A percentile compares a stretch with the other conserved stretches of the same genome.
These are phyloP conservation scores for Curvularia spicifera DNA, from an alignment of 2,329 filamentous ascomycete species.

Conservation along the genomic window DNA sequence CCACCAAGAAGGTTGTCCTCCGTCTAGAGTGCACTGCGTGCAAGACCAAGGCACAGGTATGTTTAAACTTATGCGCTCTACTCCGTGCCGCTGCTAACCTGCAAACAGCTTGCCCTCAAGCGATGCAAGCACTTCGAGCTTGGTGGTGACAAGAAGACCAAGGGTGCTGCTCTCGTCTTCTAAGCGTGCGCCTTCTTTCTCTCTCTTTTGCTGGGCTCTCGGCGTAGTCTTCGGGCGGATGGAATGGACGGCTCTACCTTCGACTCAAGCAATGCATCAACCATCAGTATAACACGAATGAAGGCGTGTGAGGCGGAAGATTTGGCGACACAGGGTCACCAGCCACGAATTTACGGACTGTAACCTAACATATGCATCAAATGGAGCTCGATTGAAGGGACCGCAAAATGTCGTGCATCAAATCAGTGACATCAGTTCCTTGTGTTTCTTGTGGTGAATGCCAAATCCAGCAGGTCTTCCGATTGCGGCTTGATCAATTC, in stretches of 20 bases:
- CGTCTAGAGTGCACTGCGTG: slow-evolving; percentile 96
- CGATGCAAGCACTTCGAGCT: slow-evolving; percentile 99
- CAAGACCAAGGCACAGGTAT: slow-evolving; percentile 63
- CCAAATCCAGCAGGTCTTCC: slow-evolving; percentile 9
- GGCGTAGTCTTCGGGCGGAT: slow-evolving; percentile 49
- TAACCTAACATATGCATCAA: slow-evolving; percentile 51
- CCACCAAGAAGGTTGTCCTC: slow-evolving; percentile 99
- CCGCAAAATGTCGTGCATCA: slow-evolving; percentile 18
- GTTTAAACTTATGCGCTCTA: not conserved
- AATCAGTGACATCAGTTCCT: slow-evolving; percentile 3
- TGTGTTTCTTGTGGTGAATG: not conserved
- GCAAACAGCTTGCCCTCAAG: slow-evolving; percentile 94
- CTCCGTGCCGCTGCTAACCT: slow-evolving; percentile 24
- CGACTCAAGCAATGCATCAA: slow-evolving; percentile 42
- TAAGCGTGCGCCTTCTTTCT: slow-evolving; percentile 68
- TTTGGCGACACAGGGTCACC: slow-evolving; percentile 43
- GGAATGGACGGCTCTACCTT: slow-evolving; percentile 46
- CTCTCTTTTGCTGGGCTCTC: slow-evolving; percentile 50
- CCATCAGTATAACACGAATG: slow-evolving; percentile 30
- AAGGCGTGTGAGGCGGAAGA: slow-evolving; percentile 37
- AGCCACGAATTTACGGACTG: slow-evolving; percentile 47
- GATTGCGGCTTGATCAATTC: not conserved
- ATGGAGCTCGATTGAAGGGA: slow-evolving; percentile 49
- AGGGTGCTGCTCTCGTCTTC: slow-evolving; percentile 99
- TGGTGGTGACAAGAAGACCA: slow-evolving; percentile 99